A percentile compares a stretch with the other conserved stretches of the same genome.
These are phyloP conservation scores for Penicillium sclerotiorum DNA, from an alignment of 2,329 filamentous ascomycete species.

Conservation along the genomic window DNA sequence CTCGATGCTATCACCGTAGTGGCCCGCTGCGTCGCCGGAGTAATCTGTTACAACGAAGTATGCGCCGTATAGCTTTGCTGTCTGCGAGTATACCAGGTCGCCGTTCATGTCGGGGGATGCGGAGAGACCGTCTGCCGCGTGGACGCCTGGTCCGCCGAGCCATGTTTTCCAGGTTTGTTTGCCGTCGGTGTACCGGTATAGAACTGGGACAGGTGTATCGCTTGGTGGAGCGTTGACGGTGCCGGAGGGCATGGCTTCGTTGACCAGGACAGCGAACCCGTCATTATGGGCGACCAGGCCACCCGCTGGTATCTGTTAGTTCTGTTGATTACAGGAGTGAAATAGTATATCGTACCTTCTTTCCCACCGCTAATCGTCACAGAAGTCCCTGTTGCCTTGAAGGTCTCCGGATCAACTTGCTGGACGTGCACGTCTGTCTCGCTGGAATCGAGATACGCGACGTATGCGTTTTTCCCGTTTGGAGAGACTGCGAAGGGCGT, in stretches of 20 bases:
- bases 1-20: conserved; percentile 61
- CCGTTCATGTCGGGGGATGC: conserved; percentile 64
- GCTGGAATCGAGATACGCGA: conserved; percentile 62
- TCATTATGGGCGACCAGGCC: conserved; percentile 65
- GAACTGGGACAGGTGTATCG: conserved; percentile 55
- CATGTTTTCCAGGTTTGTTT: conserved; percentile 61
- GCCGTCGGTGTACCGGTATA: conserved; percentile 62
- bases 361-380: conserved; percentile 58
- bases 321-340: background rate
- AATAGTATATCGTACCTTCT: conserved; percentile 43
- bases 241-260: conserved; percentile 57
- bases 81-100: conserved; percentile 62
- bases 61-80: conserved; percentile 60
- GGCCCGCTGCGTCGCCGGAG: conserved; percentile 56
- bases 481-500: conserved; percentile 66
- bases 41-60: conserved; percentile 66
- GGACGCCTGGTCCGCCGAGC: conserved; percentile 60
- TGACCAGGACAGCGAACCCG: conserved; percentile 65
- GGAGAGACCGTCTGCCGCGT: conserved; percentile 49
- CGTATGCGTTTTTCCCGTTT: conserved; percentile 60
- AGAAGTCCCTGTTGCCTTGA: conserved; percentile 55
- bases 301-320: conserved; percentile 45
- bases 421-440: conserved; percentile 61
- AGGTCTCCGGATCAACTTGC: conserved; percentile 57
- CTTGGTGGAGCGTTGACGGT: conserved; percentile 52